These are phyloP conservation scores for Pontederia paniculata DNA, from an alignment of 176 grass and related monocot species.

Conservation along the genomic window DNA sequence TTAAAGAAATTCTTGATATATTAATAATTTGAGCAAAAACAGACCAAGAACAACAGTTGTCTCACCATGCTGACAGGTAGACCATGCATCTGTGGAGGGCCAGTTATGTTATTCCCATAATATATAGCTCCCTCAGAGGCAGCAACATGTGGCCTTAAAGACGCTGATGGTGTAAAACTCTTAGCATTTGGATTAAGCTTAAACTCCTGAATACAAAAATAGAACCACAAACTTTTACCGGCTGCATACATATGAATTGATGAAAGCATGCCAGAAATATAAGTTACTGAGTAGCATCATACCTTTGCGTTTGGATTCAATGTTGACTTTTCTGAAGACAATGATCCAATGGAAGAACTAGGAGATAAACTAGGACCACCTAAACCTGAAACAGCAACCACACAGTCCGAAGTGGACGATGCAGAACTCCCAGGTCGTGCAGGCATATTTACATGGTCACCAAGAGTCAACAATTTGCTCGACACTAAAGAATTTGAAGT, in stretches of 20 bases:
- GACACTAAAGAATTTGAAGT: constrained; percentile 9
- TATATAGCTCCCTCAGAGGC: constrained; percentile 48
- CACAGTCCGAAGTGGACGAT: constrained; percentile 14
- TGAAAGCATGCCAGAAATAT: background rate
- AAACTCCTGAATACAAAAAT: constrained; percentile 25
- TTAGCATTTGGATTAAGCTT: constrained; percentile 38
- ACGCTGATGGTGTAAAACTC: constrained; percentile 23
- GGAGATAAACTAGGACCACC: constrained; percentile 22
- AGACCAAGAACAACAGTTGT: too few species aligned
- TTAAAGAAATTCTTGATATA: too few species aligned
- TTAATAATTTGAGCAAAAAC: too few species aligned
- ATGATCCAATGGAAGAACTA: constrained; percentile 19
- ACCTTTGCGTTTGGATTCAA: constrained; percentile 38
- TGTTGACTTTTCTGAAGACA: constrained; percentile 34
- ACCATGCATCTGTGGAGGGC: constrained; percentile 33
- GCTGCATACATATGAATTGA: background rate
- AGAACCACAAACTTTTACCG: too few species aligned
- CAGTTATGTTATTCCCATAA: constrained; percentile 43
- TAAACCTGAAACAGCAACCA: background rate
- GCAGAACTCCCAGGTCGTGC: constrained; percentile 17
- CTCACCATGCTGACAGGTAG: constrained; percentile 38
- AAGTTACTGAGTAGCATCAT: background rate
- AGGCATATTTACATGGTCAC: background rate
- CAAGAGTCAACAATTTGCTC: constrained; percentile 4
- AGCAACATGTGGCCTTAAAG: constrained; percentile 28